These are phyloP conservation scores for Quercus variabilis DNA, from an alignment of 306 rosid genomes.

Conservation along the genomic window DNA sequence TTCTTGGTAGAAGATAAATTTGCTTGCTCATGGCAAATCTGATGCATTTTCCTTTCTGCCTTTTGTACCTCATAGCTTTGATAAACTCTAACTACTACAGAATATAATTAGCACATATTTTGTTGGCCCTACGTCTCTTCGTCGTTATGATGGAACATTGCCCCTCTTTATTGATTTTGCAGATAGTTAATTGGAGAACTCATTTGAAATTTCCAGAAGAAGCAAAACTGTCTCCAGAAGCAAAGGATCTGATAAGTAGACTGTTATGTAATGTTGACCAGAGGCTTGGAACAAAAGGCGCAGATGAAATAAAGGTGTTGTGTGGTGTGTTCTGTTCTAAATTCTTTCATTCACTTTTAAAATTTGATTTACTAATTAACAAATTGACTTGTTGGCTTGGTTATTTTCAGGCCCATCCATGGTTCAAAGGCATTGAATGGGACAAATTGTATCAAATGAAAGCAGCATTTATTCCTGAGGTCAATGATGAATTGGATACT, in stretches of 20 bases:
- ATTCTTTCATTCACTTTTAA: constrained; percentile 25
- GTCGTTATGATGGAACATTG: constrained; percentile 11
- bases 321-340: constrained; percentile 60
- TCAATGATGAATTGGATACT: constrained; percentile 93
- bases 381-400: constrained; percentile 24
- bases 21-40: background rate
- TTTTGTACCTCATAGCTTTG: background rate
- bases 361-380: constrained; percentile 26
- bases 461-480: constrained; percentile 99
- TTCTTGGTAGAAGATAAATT: background rate
- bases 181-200: constrained; percentile 98
- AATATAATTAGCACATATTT: background rate
- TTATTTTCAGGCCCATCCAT: constrained; percentile 80
- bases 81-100: background rate
- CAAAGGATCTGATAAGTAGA: constrained; percentile 84
- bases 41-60: background rate
- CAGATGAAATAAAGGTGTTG: constrained; percentile 98
- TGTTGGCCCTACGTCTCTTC: background rate
- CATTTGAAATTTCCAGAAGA: constrained; percentile 98
- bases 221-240: constrained; percentile 85
- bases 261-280: constrained; percentile 92
- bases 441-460: constrained; percentile 82
- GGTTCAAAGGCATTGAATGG: constrained; percentile 96
- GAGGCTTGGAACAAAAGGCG: constrained; percentile 97
- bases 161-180: constrained; percentile 31